Evolutionary conservation across 2,329 filamentous ascomycete genomes (phyloP), one percentile per base, ranked within the genome.

Genomic region (Fusarium cyanostomum): DNA sequence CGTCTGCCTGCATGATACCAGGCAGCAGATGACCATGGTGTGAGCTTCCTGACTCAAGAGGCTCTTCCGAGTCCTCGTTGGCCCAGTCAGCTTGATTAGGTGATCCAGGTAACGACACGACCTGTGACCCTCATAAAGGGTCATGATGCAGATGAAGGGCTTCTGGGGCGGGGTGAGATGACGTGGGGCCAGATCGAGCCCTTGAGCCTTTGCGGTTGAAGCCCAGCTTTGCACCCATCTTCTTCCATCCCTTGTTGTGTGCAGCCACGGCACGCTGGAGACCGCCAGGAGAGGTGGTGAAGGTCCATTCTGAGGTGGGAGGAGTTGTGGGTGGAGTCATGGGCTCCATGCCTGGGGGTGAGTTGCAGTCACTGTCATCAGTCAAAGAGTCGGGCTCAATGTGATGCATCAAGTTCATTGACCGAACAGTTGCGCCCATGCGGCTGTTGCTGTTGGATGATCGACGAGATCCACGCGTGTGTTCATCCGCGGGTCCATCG

Each of bases 311-410:
- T 0, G 85, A 82, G 1, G 83, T 85, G 0, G 90, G 89, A 30
- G 91, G 89, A 4, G 88, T 91, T 3, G 85, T 91, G 1, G 90
- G 90, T 0, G 91, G 91, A 4, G 91, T 93, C 81, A 92, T 88
- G 4, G 83, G 89, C 71, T 89, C 89, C 58, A 81, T 78, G 24
- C 77, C 73, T 44, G 82, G 75, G 30, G 86, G 80, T 48, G 87
- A 88, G 55, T 81, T 82, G n/a, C 83, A 82, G 53, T 83, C 84
- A 57, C 84, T 90, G 72, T 92, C 89, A 67, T 92, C 89, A 1
- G 85, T 86, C 56, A 87, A 74, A 18, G 81, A 80, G 27, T 84
- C 81, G 43, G 82, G 75, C 61, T 86, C 79, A 44, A 75, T 70
- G 61, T 79, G 72, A 62, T 86, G 80, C 49, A 78, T 78, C 0